phyloP scores from a whole-genome alignment of 208 protist genomes.

The Leishmania mexicana region DNA sequence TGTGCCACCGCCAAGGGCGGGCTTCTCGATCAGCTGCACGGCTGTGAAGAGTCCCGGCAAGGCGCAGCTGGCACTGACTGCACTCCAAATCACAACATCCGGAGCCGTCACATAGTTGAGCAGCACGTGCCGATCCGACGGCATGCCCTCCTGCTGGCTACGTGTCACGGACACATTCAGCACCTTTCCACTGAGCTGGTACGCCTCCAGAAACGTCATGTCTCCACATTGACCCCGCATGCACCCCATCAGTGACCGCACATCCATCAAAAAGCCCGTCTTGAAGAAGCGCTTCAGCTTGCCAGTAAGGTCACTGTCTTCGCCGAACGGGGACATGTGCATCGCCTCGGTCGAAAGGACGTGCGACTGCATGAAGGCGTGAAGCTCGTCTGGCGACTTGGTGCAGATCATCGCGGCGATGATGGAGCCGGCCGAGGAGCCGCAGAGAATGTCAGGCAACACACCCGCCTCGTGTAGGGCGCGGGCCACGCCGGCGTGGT shows the following conservation, averaged over 20 bases:
- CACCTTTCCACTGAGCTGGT: conserved; percentile 63
- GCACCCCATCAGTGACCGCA: conserved; percentile 68
- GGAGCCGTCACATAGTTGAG: conserved; percentile 87
- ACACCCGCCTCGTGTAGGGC: conserved; percentile 62
- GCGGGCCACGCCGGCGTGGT: conserved; percentile 74
- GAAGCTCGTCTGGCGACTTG: conserved; percentile 49
- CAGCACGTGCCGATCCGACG: conserved; percentile 54
- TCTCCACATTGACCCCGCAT: conserved; percentile 74
- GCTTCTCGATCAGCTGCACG: conserved; percentile 69
- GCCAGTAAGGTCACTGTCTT: conserved; percentile 31
- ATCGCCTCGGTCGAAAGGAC: conserved; percentile 49
- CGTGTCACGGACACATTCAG: conserved; percentile 87
- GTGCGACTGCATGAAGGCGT: conserved; percentile 38
- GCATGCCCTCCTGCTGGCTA: conserved; percentile 44
- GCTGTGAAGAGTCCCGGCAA: conserved; percentile 73
- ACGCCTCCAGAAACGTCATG: conserved; percentile 88
- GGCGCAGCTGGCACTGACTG: conserved; percentile 68
- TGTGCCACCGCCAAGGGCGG: conserved; percentile 23
- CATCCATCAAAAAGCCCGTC: conserved; percentile 81
- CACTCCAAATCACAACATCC: conserved; percentile 82
- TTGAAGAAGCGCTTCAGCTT: conserved; percentile 72
- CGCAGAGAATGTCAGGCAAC: conserved; percentile 77
- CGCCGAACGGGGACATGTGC: conserved; percentile 59
- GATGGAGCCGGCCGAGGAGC: conserved; percentile 75
- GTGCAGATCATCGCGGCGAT: conserved; percentile 74